phyloP scores from a whole-genome alignment of 805 yeast species.

The Wickerhamiella nectarea region DNA sequence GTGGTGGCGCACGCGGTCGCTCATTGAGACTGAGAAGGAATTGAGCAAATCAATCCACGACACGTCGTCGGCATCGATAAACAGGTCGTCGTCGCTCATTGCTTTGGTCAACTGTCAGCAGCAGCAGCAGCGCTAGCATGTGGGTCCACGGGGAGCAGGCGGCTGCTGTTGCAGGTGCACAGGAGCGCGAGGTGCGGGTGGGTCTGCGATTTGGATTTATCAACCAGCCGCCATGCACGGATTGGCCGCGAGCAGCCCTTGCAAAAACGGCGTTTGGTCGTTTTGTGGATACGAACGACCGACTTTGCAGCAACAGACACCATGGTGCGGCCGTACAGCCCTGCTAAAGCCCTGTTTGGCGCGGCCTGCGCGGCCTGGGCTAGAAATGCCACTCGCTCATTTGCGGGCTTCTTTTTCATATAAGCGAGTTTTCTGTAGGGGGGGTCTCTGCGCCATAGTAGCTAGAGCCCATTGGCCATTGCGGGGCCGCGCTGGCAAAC shows the following conservation, averaged over 20 bases:
- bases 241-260: constrained; percentile 43
- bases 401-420: constrained; percentile 17
- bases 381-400: constrained; percentile 24
- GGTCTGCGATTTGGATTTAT: constrained; percentile 27
- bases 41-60: constrained; percentile 26
- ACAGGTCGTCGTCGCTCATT: background rate
- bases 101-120: background rate
- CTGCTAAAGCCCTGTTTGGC: constrained; percentile 31
- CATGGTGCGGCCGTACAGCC: constrained; percentile 41
- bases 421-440: no score
- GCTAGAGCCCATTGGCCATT: no score
- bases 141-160: background rate
- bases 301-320: constrained; percentile 53
- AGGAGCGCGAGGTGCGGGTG: constrained; percentile 10
- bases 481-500: no score
- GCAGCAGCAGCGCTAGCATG: no score
- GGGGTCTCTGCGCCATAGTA: no score
- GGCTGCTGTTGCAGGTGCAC: background rate
- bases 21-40: constrained; percentile 22
- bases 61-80: constrained; percentile 14
- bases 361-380: constrained; percentile 21
- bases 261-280: constrained; percentile 53
- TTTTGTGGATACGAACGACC: constrained; percentile 41
- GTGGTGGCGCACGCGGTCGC: constrained; percentile 18
- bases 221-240: constrained; percentile 25